These are phyloP conservation scores for Phytomonas francai DNA, from an alignment of 208 protist species.

Conservation along the genomic window DNA sequence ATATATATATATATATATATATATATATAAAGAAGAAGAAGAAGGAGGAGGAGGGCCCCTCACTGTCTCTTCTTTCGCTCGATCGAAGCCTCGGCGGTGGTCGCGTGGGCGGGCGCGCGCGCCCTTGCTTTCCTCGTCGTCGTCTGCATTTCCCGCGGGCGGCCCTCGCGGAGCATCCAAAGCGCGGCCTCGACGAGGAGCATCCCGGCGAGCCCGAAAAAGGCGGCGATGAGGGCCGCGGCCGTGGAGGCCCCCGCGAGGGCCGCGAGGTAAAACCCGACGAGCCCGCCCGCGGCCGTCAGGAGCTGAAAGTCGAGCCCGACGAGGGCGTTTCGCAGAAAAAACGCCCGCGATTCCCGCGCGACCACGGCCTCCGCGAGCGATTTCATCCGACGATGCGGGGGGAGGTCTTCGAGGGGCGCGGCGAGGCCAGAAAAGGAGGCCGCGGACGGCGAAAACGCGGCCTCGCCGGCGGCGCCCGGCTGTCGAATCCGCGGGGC, in stretches of 20 bases:
- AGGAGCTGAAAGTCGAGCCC: conserved; percentile 73
- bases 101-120: background rate
- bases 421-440: conserved; percentile 14
- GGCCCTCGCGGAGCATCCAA: conserved; percentile 9
- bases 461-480: background rate
- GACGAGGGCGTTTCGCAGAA: conserved; percentile 52
- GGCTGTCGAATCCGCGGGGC: background rate
- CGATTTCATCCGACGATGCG: conserved; percentile 10
- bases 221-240: conserved; percentile 47
- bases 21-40: too few species aligned
- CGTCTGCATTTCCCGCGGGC: conserved; percentile 15
- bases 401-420: conserved; percentile 14
- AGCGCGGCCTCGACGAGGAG: conserved; percentile 69
- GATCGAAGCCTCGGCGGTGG: background rate
- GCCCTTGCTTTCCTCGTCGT: conserved; percentile 8
- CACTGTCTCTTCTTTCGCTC: background rate
- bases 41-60: background rate
- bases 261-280: conserved; percentile 67
- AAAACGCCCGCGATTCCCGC: conserved; percentile 30
- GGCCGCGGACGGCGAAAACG: conserved; percentile 9
- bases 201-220: conserved; percentile 54
- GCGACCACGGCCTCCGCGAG: background rate
- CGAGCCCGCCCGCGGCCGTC: conserved; percentile 46
- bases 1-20: background rate
- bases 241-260: conserved; percentile 34